Evolutionary conservation across 208 protist genomes (phyloP).

Genomic region (Leishmania mexicana): DNA sequence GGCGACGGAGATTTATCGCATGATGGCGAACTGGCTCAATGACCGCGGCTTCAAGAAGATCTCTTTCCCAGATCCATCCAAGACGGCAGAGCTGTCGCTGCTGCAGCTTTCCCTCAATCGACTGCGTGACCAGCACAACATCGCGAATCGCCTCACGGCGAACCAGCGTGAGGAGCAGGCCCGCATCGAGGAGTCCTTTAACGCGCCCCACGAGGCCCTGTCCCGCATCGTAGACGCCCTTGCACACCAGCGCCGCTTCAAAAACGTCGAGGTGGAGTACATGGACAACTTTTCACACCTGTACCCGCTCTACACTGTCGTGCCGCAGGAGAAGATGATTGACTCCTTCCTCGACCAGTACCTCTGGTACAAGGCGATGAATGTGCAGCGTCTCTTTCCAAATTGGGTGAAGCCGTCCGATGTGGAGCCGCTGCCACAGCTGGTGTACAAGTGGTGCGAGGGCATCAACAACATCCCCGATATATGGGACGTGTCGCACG

Average conservation of each 20-base stretch:
- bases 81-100: constrained; percentile 99
- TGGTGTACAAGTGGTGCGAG: constrained; percentile 99
- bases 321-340: constrained; percentile 99
- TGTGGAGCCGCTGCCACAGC: constrained; percentile 98
- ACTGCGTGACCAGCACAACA: constrained; percentile 99
- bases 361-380: constrained; percentile 99
- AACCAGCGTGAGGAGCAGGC: constrained; percentile 99
- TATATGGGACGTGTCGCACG: constrained; percentile 97
- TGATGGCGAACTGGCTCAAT: constrained; percentile 99
- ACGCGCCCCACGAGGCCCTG: constrained; percentile 99
- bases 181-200: constrained; percentile 99
- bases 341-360: constrained; percentile 99
- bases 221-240: constrained; percentile 99
- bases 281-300: constrained; percentile 99
- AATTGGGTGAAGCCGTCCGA: constrained; percentile 99
- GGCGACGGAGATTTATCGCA: constrained; percentile 99
- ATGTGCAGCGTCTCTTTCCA: constrained; percentile 99
- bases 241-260: constrained; percentile 99
- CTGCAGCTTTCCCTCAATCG: constrained; percentile 99
- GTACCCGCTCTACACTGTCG: constrained; percentile 99
- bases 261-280: constrained; percentile 99
- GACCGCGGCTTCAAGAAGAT: constrained; percentile 99
- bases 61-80: constrained; percentile 99
- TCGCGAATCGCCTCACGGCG: constrained; percentile 98
- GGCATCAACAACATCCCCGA: constrained; percentile 99